Conservation (phyloP, 441 rosid genomes). For the Populus hybrid region DNA sequence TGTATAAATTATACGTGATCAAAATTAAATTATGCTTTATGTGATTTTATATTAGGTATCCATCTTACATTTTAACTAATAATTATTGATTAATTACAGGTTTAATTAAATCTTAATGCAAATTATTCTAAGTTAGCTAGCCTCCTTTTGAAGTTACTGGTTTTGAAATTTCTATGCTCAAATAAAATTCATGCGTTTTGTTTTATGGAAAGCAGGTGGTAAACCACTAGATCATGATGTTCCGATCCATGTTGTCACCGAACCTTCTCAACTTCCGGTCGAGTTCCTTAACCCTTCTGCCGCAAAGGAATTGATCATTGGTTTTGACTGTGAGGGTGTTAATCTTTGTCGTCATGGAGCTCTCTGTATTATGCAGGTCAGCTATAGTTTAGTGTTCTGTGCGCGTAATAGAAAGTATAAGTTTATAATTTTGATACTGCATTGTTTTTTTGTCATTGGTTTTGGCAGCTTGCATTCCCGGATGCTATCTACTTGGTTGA, state of each 20-base stretch:
- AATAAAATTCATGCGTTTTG: too few species aligned
- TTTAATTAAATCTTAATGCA: neutral
- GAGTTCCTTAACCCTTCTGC: slow-evolving; percentile 74
- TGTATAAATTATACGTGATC: neutral
- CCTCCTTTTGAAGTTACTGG: neutral
- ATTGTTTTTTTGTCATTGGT: neutral
- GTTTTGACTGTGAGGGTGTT: slow-evolving; percentile 93
- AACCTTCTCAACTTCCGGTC: slow-evolving; percentile 72
- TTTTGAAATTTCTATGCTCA: neutral
- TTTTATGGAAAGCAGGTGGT: slow-evolving; percentile 33
- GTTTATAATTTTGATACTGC: neutral
- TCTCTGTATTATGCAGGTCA: slow-evolving; percentile 94
- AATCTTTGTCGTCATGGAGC: slow-evolving; percentile 77
- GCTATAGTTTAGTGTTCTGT: too few species aligned
- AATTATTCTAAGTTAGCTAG: neutral
- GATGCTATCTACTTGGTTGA: slow-evolving; percentile 89
- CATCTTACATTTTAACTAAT: neutral
- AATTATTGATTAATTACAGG: neutral
- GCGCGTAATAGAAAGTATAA: neutral
- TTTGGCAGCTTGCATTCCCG: slow-evolving; percentile 85
- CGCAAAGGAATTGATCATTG: slow-evolving; percentile 56
- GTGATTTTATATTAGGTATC: neutral
- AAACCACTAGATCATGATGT: slow-evolving; percentile 44
- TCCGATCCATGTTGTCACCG: slow-evolving; percentile 63
- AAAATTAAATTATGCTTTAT: neutral